phyloP scores from a whole-genome alignment of 169 alveolate species.

The Plasmodium knowlesi region DNA sequence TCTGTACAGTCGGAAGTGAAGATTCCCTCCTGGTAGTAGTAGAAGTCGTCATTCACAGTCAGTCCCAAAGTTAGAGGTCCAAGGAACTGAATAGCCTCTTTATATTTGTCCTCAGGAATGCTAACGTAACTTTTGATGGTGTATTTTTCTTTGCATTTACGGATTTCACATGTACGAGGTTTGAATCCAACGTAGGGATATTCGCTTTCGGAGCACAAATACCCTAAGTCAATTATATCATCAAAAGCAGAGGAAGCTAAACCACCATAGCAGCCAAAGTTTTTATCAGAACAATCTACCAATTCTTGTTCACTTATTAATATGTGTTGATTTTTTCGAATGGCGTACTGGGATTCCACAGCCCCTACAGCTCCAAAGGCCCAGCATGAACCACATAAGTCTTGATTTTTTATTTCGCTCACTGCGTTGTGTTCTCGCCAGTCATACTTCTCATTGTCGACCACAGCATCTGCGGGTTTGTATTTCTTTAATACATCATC shows the following conservation, averaged over 20 bases:
- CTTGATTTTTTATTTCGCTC: constrained; percentile 85
- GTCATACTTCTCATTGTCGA: constrained; percentile 59
- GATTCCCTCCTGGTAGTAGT: constrained; percentile 87
- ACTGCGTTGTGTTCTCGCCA: constrained; percentile 82
- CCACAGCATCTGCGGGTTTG: not conserved
- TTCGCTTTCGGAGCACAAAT: constrained; percentile 74
- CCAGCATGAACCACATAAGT: constrained; percentile 91
- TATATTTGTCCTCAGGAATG: constrained; percentile 37
- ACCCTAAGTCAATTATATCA: constrained; percentile 83
- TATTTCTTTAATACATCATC: constrained; percentile 24
- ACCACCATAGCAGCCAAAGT: constrained; percentile 91
- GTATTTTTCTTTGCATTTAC: constrained; percentile 61
- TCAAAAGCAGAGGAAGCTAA: constrained; percentile 83
- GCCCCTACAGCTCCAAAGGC: constrained; percentile 87
- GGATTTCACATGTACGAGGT: constrained; percentile 27
- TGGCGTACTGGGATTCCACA: constrained; percentile 81
- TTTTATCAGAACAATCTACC: constrained; percentile 85
- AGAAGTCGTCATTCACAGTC: constrained; percentile 88
- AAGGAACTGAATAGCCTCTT: constrained; percentile 76
- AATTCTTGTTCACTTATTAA: constrained; percentile 90
- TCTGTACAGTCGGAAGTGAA: constrained; percentile 79
- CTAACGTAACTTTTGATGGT: constrained; percentile 26
- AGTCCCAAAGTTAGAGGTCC: constrained; percentile 91
- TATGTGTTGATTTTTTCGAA: constrained; percentile 35
- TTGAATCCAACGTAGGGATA: constrained; percentile 83